These are phyloP conservation scores for Jacaranda copaia DNA, from an alignment of 257 asterid species.

Conservation along the genomic window DNA sequence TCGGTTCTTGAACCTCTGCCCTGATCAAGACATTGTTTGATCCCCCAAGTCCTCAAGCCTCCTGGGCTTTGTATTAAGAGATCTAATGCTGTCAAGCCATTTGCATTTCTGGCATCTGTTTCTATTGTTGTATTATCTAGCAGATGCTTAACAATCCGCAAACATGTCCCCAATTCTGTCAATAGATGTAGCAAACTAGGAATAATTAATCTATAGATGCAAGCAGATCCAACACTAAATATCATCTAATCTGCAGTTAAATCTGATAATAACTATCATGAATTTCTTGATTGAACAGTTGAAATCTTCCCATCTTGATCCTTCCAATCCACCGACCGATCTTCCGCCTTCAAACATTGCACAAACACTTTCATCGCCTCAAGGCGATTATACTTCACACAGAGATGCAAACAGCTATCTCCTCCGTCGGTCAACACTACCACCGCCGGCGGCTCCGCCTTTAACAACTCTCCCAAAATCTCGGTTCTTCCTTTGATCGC, in stretches of 20 bases:
- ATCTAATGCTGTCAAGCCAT: slow-evolving; percentile 40
- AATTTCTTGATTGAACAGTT: background rate
- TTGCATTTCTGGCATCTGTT: slow-evolving; percentile 31
- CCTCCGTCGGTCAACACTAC: slow-evolving; percentile 37
- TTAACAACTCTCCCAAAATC: slow-evolving; percentile 32
- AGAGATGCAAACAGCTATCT: slow-evolving; percentile 45
- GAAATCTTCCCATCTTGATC: slow-evolving; percentile 36
- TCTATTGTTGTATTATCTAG: slow-evolving; percentile 28
- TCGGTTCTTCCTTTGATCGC: slow-evolving; percentile 44
- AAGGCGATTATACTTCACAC: slow-evolving; percentile 42
- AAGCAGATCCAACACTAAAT: background rate
- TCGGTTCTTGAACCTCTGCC: background rate
- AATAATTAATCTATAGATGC: background rate
- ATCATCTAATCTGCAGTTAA: background rate
- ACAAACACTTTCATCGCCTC: slow-evolving; percentile 40
- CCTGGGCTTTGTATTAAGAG: slow-evolving; percentile 37
- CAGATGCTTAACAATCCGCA: slow-evolving; percentile 34
- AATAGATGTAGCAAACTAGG: background rate
- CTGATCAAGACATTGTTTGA: slow-evolving; percentile 36
- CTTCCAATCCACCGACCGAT: slow-evolving; percentile 40
- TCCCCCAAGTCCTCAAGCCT: slow-evolving; percentile 44
- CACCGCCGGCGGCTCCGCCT: slow-evolving; percentile 35
- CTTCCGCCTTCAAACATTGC: slow-evolving; percentile 32
- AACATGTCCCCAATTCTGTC: background rate
- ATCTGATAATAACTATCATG: background rate